These are phyloP conservation scores for Venturia effusa DNA, from an alignment of 2,329 filamentous ascomycete genomes.

Conservation along the genomic window DNA sequence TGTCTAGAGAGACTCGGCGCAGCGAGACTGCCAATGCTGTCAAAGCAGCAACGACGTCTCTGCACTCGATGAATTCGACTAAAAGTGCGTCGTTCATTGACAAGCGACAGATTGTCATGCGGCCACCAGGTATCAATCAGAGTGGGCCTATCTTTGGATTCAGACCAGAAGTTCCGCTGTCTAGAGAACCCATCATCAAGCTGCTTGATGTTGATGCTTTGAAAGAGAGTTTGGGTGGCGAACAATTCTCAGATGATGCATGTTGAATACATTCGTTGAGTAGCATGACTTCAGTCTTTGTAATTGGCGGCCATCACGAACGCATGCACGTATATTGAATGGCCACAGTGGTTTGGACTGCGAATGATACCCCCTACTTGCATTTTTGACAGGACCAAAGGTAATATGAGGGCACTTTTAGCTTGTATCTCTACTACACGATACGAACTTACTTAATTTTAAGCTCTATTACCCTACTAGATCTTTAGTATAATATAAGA, in stretches of 20 bases:
- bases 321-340: background rate
- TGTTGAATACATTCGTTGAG: background rate
- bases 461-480: background rate
- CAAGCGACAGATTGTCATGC: conserved; percentile 11
- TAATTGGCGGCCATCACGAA: background rate
- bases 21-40: background rate
- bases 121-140: conserved; percentile 28
- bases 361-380: background rate
- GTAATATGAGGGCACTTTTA: background rate
- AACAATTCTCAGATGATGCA: background rate
- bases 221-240: conserved; percentile 17
- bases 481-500: background rate
- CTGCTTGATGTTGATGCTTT: conserved; percentile 26
- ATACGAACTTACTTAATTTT: background rate
- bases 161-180: conserved; percentile 21
- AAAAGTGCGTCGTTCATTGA: background rate
- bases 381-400: background rate
- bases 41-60: conserved; percentile 34
- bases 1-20: background rate
- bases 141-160: conserved; percentile 28
- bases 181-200: conserved; percentile 22
- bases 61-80: conserved; percentile 26
- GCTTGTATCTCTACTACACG: background rate
- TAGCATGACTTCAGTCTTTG: background rate
- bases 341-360: background rate